These are phyloP conservation scores for Mimosa bimucronata DNA, from an alignment of 306 rosid species.

Conservation along the genomic window DNA sequence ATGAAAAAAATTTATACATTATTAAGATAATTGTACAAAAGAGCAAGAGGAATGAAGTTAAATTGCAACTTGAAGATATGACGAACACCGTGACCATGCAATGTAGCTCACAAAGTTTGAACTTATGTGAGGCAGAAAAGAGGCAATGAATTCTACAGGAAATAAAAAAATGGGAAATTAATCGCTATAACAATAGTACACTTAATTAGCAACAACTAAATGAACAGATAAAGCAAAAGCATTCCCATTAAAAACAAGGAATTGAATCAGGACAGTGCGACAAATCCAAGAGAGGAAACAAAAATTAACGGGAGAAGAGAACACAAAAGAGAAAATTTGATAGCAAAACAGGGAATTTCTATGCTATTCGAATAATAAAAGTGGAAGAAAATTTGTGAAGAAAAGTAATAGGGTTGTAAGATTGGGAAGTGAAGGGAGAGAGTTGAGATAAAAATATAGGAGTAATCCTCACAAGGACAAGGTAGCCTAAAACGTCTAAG, in stretches of 20 bases:
- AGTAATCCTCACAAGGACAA: neutral
- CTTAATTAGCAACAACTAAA: neutral
- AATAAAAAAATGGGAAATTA: neutral
- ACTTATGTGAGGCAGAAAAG: slow-evolving; percentile 11
- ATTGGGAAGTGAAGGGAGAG: neutral
- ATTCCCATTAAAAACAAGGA: neutral
- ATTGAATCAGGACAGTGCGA: neutral
- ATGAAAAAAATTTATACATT: too few relatives aligned
- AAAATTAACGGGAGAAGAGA: neutral
- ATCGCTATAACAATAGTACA: neutral
- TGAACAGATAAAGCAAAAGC: neutral
- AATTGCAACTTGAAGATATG: neutral
- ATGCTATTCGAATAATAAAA: neutral
- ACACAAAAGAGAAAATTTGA: neutral
- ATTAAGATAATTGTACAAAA: too few relatives aligned
- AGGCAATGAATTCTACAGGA: slow-evolving; percentile 33
- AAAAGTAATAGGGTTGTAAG: neutral
- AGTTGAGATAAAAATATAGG: neutral
- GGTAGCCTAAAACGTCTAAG: neutral
- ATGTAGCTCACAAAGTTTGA: slow-evolving; percentile 14
- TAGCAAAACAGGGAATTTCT: too few relatives aligned
- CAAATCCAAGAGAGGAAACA: neutral
- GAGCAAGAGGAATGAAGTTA: too few relatives aligned
- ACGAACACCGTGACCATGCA: slow-evolving; percentile 4
- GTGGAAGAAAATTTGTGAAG: neutral